A percentile compares a stretch with the other conserved stretches of the same genome.
Evolutionary conservation across 768 basidiomycete species (phyloP).

Genomic region (Trametes cinnabarina): DNA sequence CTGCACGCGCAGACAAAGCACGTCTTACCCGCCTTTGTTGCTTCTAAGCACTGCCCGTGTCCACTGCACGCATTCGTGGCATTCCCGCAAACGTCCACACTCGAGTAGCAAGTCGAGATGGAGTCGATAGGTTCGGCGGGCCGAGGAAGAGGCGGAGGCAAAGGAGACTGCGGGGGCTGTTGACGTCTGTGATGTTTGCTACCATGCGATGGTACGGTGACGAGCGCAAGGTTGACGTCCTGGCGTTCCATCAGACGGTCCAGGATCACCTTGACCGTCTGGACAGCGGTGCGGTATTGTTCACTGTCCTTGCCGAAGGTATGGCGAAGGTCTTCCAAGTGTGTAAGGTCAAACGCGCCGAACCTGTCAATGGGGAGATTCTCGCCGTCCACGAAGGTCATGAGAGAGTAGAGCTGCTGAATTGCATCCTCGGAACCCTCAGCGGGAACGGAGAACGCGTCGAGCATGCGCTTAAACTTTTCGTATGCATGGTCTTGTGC

Average conservation of each 20-base stretch:
- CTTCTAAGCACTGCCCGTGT: constrained; percentile 61
- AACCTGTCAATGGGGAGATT: constrained; percentile 44
- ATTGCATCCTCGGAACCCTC: constrained; percentile 39
- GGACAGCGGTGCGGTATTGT: constrained; percentile 48
- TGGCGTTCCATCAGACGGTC: constrained; percentile 39
- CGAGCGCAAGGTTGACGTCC: constrained; percentile 48
- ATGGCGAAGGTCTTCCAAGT: constrained; percentile 47
- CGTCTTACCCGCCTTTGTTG: constrained; percentile 54
- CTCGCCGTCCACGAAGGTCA: constrained; percentile 54
- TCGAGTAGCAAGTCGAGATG: constrained; percentile 60
- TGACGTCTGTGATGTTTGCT: not conserved
- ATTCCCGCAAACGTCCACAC: constrained; percentile 54
- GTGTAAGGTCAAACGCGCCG: constrained; percentile 59
- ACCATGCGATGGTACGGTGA: constrained; percentile 48
- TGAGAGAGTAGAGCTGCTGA: constrained; percentile 42
- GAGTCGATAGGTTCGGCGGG: constrained; percentile 50
- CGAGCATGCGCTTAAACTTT: constrained; percentile 33
- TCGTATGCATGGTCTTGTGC: constrained; percentile 32
- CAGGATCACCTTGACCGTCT: constrained; percentile 49
- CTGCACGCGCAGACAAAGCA: constrained; percentile 50
- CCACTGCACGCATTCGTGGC: constrained; percentile 68
- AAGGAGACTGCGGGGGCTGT: constrained; percentile 10
- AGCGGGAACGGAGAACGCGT: constrained; percentile 42
- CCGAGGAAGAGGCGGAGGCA: constrained; percentile 37
- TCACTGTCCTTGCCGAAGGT: constrained; percentile 51